Percentiles rank a stretch among this genome's conserved stretches.
Conservation (phyloP, 2,329 filamentous ascomycete species). For the Colletotrichum sp. region DNA sequence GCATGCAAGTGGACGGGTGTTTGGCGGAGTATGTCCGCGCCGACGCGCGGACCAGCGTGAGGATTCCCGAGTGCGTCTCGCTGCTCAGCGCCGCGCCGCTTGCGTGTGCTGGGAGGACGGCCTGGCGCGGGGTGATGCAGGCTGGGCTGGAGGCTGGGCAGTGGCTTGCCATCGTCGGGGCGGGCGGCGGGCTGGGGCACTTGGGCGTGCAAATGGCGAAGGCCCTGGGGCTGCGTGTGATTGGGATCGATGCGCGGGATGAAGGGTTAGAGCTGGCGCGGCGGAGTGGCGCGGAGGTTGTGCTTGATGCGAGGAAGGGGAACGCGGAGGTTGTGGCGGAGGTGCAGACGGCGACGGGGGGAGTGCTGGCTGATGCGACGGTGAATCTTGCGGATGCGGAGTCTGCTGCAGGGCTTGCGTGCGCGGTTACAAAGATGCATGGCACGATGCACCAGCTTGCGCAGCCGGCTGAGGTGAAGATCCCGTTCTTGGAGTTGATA, state of each 20-base stretch:
- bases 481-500: conserved; percentile 51
- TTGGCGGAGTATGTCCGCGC: conserved; percentile 62
- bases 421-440: conserved; percentile 64
- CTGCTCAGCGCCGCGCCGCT: conserved; percentile 60
- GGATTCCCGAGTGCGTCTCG: conserved; percentile 51
- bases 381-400: conserved; percentile 59
- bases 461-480: conserved; percentile 45
- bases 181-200: conserved; percentile 73
- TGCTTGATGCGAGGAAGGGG: conserved; percentile 56
- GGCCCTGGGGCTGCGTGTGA: conserved; percentile 76
- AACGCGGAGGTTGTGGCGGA: conserved; percentile 51
- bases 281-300: conserved; percentile 53
- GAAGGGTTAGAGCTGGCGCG: conserved; percentile 53
- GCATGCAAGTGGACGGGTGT: conserved; percentile 56
- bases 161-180: conserved; percentile 75
- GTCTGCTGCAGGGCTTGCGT: conserved; percentile 52
- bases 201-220: conserved; percentile 80
- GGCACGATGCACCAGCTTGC: conserved; percentile 63
- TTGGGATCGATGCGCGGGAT: conserved; percentile 73
- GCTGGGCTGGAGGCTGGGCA: conserved; percentile 56
- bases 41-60: conserved; percentile 50
- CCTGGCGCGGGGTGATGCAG: conserved; percentile 51
- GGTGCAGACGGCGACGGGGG: conserved; percentile 52
- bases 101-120: conserved; percentile 59
- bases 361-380: conserved; percentile 55